Base-by-base conservation (phyloP, 352 stramenopile genomes). In the Phytophthora rubi region DNA sequence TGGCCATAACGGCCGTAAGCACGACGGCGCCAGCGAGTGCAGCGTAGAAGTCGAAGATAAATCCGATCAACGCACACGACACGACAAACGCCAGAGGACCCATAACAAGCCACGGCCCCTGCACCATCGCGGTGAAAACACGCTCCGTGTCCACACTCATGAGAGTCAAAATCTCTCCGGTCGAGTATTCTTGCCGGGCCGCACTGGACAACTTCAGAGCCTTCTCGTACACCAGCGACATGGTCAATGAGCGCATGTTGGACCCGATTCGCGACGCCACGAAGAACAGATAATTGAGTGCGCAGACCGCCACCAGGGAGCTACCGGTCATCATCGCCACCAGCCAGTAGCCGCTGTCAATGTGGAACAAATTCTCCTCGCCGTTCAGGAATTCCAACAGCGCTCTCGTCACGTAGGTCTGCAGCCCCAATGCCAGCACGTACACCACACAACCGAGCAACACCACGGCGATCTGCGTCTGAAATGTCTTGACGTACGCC, bases 141-240 rank as follows among this genome's bases (percentile, higher is more conserved):
- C 76, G 76, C 54, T 83, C 72, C 0, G 62, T 62, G 48, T 83
- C 76, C 4, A 81, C 71, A 42, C 58, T 74, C 62, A 76, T 76
- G 52, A 81, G 65, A 8, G 70, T 81, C 13, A 77, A 30, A n/a
- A 83, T 72, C 57, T 83, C 76, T 7, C 76, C 76, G 6, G 69
- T 77, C 10, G 73, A 73, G 54, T 79, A 75, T 53, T 75, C 33
- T 18, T 79, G 71, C 12, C 71, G 59, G 16, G 55, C 79, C 61
- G 5, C 85, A 57, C 28, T 88, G 18, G 44, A 97, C 53, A 62
- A 77, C 58, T 57, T 86, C 85, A 97, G 16, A 81, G 88, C 65
- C 60, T 82, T 85, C 5, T 75, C 44, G 53, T 73, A 85, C 3
- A 85, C 71, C 15, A 65, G 28, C 15, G 80, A 60, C 77, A 84